A percentile compares a stretch with the other conserved stretches of the same genome.
phyloP scores from a whole-genome alignment of 2,329 filamentous ascomycete genomes.

The Chaetomium olivaceum region DNA sequence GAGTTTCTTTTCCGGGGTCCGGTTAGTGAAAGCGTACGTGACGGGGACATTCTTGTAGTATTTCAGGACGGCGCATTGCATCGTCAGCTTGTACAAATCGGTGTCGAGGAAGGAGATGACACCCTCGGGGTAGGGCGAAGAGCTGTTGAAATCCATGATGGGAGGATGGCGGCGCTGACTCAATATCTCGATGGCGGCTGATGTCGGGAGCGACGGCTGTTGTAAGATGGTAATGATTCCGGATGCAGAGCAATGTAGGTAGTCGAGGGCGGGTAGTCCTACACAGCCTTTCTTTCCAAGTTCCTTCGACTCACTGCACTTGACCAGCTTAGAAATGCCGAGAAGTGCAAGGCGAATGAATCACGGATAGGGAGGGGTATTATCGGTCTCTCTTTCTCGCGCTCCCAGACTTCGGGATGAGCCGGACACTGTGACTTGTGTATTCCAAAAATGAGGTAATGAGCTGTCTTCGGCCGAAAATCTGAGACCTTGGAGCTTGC shows the following conservation, averaged over 20 bases:
- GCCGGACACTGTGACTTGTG: not conserved
- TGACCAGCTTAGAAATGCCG: not conserved
- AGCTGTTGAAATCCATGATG: conserved; percentile 65
- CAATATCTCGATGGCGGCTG: not conserved
- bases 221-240: not conserved
- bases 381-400: not conserved
- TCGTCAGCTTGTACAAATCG: conserved; percentile 92
- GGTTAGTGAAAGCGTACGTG: conserved; percentile 92
- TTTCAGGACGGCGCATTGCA: conserved; percentile 96
- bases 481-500: not conserved
- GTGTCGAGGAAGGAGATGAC: conserved; percentile 83
- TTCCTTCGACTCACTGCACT: not conserved
- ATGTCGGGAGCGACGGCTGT: not conserved
- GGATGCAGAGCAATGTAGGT: not conserved
- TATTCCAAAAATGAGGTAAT: too few relatives aligned
- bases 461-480: too few relatives aligned
- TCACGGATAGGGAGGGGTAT: not conserved
- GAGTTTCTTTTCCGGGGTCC: conserved; percentile 90
- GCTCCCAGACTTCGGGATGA: not conserved
- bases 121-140: conserved; percentile 69
- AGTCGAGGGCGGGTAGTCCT: not conserved
- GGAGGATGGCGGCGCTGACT: not conserved
- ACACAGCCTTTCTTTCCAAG: not conserved
- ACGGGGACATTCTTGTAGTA: conserved; percentile 83
- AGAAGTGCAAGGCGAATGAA: not conserved